phyloP scores from a whole-genome alignment of 306 rosid genomes.

The Vigna unguiculata region DNA sequence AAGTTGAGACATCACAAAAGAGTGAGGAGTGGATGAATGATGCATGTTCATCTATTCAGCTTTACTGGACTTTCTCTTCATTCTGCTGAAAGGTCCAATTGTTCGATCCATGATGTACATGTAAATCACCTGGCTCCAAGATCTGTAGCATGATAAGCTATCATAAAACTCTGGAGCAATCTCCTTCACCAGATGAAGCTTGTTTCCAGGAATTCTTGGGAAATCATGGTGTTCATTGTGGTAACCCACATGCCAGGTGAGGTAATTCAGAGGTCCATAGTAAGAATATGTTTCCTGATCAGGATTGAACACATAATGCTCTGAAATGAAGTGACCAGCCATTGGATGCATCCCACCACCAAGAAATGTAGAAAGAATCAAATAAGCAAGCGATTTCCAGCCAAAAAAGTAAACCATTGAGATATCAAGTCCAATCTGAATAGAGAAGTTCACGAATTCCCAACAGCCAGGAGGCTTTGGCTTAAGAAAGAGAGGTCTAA shows the following conservation, averaged over 20 bases:
- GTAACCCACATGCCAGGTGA: constrained; percentile 91
- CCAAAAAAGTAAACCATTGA: constrained; percentile 76
- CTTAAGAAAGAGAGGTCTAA: constrained; percentile 83
- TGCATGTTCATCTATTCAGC: constrained; percentile 50
- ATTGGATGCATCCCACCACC: constrained; percentile 99
- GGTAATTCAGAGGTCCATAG: constrained; percentile 85
- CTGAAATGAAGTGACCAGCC: constrained; percentile 98
- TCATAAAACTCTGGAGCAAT: constrained; percentile 84
- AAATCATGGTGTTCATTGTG: constrained; percentile 96
- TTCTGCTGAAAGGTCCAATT: constrained; percentile 88
- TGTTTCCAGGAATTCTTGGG: constrained; percentile 87
- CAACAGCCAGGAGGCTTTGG: constrained; percentile 89
- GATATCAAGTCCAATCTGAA: constrained; percentile 71
- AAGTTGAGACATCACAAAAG: constrained; percentile 30
- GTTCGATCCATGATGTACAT: constrained; percentile 85
- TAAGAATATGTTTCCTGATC: constrained; percentile 93
- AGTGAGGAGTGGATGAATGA: constrained; percentile 5
- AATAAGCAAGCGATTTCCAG: constrained; percentile 78
- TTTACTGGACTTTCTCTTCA: constrained; percentile 80
- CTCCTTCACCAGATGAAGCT: constrained; percentile 89
- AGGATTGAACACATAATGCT: constrained; percentile 88
- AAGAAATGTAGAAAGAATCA: constrained; percentile 84
- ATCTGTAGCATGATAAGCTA: constrained; percentile 64
- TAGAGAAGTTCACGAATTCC: constrained; percentile 77
- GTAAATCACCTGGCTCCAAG: constrained; percentile 85